Percentiles rank a stretch among this genome's conserved stretches.
These are phyloP conservation scores for Curvularia eragrostidis DNA, from an alignment of 2,329 filamentous ascomycete species.

Conservation along the genomic window DNA sequence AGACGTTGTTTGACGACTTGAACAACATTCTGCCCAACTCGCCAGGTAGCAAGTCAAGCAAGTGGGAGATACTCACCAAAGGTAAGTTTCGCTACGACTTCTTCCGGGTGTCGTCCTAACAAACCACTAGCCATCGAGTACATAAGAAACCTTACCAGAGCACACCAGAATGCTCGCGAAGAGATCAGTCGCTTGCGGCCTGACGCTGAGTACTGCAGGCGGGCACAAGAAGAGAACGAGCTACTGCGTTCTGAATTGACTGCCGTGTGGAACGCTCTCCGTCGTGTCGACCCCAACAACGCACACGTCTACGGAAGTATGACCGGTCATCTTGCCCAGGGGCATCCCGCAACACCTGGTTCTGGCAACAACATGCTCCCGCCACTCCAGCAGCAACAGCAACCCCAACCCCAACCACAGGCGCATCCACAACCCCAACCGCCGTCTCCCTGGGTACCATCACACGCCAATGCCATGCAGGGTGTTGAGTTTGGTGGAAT, in stretches of 20 bases:
- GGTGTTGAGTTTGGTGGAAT: slow-evolving; percentile 56
- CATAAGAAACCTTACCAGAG: slow-evolving; percentile 51
- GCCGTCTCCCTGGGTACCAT: slow-evolving; percentile 44
- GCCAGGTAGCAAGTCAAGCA: slow-evolving; percentile 82
- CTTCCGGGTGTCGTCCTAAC: slow-evolving; percentile 14
- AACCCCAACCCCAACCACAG: slow-evolving; percentile 22
- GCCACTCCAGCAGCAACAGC: slow-evolving; percentile 49
- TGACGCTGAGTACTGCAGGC: slow-evolving; percentile 53
- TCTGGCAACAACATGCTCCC: slow-evolving; percentile 44
- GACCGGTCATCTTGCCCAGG: slow-evolving; percentile 53
- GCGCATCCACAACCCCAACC: slow-evolving; percentile 40
- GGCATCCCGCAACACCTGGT: slow-evolving; percentile 41
- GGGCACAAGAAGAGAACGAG: slow-evolving; percentile 56
- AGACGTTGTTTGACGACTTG: slow-evolving; percentile 81
- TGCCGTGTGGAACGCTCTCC: slow-evolving; percentile 55
- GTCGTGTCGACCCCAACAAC: slow-evolving; percentile 54
- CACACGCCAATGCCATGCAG: slow-evolving; percentile 52
- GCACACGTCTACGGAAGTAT: slow-evolving; percentile 58
- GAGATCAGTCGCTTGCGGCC: slow-evolving; percentile 54
- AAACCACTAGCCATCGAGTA: slow-evolving; percentile 56
- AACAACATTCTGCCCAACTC: slow-evolving; percentile 80
- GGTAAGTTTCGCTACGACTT: slow-evolving; percentile 60
- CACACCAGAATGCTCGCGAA: slow-evolving; percentile 48
- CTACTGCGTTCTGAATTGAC: slow-evolving; percentile 55
- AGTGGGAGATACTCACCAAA: slow-evolving; percentile 89